phyloP scores from a whole-genome alignment of 495 filamentous ascomycete species.

The Daldinia caldariorum region DNA sequence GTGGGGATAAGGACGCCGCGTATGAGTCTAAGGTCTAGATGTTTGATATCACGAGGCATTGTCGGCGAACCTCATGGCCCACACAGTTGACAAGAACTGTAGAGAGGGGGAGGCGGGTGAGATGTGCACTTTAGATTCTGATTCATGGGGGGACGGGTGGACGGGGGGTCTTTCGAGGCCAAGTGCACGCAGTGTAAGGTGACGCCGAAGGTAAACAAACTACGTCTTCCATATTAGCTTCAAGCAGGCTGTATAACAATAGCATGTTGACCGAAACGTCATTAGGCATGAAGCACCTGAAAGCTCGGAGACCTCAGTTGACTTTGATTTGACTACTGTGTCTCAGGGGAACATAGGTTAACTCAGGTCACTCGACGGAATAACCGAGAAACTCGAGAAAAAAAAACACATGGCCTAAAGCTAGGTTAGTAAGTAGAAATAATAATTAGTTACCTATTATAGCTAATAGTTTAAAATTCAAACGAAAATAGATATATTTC shows the following conservation, averaged over 20 bases:
- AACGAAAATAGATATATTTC: not conserved
- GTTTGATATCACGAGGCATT: slow-evolving; percentile 34
- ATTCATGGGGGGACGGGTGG: slow-evolving; percentile 12
- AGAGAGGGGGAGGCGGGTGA: slow-evolving; percentile 18
- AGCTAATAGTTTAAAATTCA: not conserved
- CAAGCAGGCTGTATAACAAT: slow-evolving; percentile 22
- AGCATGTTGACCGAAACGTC: slow-evolving; percentile 27
- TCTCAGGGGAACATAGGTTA: slow-evolving; percentile 17
- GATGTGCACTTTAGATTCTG: slow-evolving; percentile 1
- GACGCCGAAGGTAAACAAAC: slow-evolving; percentile 9
- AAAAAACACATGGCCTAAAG: not conserved
- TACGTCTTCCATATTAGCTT: slow-evolving; percentile 17
- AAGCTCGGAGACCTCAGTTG: slow-evolving; percentile 30
- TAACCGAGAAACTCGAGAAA: slow-evolving; percentile 15
- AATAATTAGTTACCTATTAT: not conserved
- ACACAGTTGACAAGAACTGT: slow-evolving; percentile 19
- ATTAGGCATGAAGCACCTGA: slow-evolving; percentile 29
- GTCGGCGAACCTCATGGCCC: slow-evolving; percentile 28
- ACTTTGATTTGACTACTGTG: slow-evolving; percentile 25
- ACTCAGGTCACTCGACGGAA: slow-evolving; percentile 25
- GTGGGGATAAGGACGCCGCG: slow-evolving; percentile 17
- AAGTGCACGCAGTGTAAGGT: slow-evolving; percentile 13
- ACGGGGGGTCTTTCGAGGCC: not conserved
- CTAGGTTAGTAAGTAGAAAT: not conserved
- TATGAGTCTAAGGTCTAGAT: slow-evolving; percentile 34